Conservation (phyloP, 352 stramenopile species). For the Halophytophthora polymorphica region DNA sequence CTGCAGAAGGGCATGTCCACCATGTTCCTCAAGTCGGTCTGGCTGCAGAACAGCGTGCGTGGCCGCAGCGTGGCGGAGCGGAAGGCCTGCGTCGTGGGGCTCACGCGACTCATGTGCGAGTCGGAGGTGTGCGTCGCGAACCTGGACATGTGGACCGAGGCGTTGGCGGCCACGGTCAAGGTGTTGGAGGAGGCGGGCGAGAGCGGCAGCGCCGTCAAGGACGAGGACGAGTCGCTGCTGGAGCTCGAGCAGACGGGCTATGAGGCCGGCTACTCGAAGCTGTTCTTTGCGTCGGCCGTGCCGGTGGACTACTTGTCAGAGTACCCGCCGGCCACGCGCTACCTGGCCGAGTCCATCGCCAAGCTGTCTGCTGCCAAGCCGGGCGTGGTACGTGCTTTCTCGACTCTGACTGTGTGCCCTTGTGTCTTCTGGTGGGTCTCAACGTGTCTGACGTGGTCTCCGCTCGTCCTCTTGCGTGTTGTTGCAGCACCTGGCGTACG, state of each 20-base stretch:
- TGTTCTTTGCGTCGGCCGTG: slow-evolving; percentile 90
- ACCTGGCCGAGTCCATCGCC: slow-evolving; percentile 60
- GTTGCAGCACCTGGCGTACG: slow-evolving; percentile 48
- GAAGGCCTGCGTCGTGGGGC: slow-evolving; percentile 65
- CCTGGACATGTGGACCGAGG: slow-evolving; percentile 48
- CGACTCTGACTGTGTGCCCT: too few species aligned
- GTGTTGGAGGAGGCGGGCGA: slow-evolving; percentile 71
- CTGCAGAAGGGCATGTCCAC: slow-evolving; percentile 91
- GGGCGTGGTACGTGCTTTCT: slow-evolving; percentile 49
- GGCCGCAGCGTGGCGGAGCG: slow-evolving; percentile 52
- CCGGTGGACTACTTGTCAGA: slow-evolving; percentile 86
- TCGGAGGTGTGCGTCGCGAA: slow-evolving; percentile 57
- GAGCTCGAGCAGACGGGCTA: slow-evolving; percentile 87
- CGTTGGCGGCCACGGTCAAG: slow-evolving; percentile 44
- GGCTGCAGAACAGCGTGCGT: slow-evolving; percentile 83
- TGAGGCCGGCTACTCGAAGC: slow-evolving; percentile 92
- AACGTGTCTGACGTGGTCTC: slow-evolving; percentile 3
- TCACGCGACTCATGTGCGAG: slow-evolving; percentile 77
- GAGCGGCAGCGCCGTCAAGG: slow-evolving; percentile 45
- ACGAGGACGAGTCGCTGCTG: slow-evolving; percentile 78
- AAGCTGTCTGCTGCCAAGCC: slow-evolving; percentile 66
- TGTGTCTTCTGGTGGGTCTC: slow-evolving; percentile 21
- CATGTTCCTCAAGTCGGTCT: slow-evolving; percentile 90
- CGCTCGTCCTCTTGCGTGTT: slow-evolving; percentile 5
- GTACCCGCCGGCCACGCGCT: slow-evolving; percentile 55